Percentiles rank a stretch among this genome's conserved stretches.
These are phyloP conservation scores for Knufia petricola DNA, from an alignment of 2,329 filamentous ascomycete species.

Conservation along the genomic window DNA sequence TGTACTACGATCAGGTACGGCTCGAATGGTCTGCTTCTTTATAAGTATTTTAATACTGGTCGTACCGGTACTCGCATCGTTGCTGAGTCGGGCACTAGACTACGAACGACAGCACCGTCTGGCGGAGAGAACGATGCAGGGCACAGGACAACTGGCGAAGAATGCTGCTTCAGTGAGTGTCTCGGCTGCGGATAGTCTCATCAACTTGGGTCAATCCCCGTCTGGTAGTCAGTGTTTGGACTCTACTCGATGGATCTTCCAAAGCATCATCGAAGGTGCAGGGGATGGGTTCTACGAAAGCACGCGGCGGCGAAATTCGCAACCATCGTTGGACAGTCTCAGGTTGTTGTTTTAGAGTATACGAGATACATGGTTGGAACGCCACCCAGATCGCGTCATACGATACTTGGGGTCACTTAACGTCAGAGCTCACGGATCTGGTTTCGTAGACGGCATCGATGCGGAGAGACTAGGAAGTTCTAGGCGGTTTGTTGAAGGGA, in stretches of 20 bases:
- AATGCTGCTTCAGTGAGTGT: background rate
- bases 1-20: background rate
- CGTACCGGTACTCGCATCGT: slow-evolving; percentile 6
- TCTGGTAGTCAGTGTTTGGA: background rate
- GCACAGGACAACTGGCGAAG: slow-evolving; percentile 1
- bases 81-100: background rate
- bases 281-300: background rate
- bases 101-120: slow-evolving; percentile 8
- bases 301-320: too few species aligned
- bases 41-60: slow-evolving; percentile 2
- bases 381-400: too few species aligned
- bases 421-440: too few species aligned
- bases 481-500: too few species aligned
- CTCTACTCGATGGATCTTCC: background rate
- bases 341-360: too few species aligned
- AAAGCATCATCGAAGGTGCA: background rate
- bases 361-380: too few species aligned
- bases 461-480: too few species aligned
- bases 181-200: background rate
- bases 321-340: background rate
- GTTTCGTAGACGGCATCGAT: too few species aligned
- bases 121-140: slow-evolving; percentile 3
- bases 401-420: too few species aligned
- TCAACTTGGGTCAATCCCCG: background rate
- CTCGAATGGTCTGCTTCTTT: background rate